phyloP scores from a whole-genome alignment of 1,284 basidiomycete species.

The Pseudozyma hubeiensis region DNA sequence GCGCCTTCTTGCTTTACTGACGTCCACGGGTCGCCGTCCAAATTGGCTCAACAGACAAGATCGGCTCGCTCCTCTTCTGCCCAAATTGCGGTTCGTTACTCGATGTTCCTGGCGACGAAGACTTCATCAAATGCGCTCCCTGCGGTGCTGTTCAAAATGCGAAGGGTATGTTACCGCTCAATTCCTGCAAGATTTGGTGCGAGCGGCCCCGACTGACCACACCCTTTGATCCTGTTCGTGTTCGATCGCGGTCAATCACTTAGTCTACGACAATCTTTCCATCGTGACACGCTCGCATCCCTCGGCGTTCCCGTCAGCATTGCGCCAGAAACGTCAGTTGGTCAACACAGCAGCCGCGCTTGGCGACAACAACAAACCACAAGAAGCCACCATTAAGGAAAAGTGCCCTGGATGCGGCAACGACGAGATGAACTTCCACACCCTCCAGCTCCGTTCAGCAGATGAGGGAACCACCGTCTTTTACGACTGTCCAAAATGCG shows the following conservation, averaged over 20 bases:
- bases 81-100: constrained; percentile 90
- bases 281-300: constrained; percentile 91
- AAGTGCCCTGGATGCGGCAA: constrained; percentile 88
- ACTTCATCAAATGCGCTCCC: constrained; percentile 84
- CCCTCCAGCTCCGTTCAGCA: constrained; percentile 70
- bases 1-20: neutral
- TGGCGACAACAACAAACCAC: constrained; percentile 38
- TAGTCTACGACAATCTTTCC: constrained; percentile 92
- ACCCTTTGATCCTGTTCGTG: no score
- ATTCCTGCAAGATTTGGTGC: no score
- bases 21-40: neutral
- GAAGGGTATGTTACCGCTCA: constrained; percentile 37
- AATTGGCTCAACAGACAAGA: constrained; percentile 52
- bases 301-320: constrained; percentile 89
- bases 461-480: constrained; percentile 70
- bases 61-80: constrained; percentile 93
- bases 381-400: constrained; percentile 80
- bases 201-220: neutral
- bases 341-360: constrained; percentile 73
- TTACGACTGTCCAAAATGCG: constrained; percentile 69
- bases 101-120: constrained; percentile 82
- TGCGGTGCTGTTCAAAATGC: constrained; percentile 84
- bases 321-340: constrained; percentile 85
- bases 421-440: constrained; percentile 70
- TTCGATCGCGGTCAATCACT: neutral